These are phyloP conservation scores for Kwoniella europaea DNA, from an alignment of 768 basidiomycete genomes.

Conservation along the genomic window DNA sequence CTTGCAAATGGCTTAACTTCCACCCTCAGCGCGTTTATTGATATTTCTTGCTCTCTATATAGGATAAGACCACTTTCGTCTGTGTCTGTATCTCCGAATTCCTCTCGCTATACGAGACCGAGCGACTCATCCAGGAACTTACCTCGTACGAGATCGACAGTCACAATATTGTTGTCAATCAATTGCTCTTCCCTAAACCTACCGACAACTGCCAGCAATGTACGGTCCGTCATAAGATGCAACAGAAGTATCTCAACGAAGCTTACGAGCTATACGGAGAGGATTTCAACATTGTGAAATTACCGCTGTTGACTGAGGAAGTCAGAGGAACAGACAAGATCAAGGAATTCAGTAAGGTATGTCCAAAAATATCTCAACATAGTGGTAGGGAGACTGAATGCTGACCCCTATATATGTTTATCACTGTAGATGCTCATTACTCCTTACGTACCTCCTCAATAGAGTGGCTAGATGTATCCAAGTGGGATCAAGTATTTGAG, in stretches of 20 bases:
- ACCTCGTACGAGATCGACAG: slow-evolving; percentile 80
- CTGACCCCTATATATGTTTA: neutral
- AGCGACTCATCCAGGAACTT: slow-evolving; percentile 93
- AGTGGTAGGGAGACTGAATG: neutral
- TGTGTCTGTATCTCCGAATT: slow-evolving; percentile 99
- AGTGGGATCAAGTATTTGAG: neutral
- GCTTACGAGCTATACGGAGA: slow-evolving; percentile 97
- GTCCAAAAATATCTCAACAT: slow-evolving; percentile 10
- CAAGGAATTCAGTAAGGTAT: slow-evolving; percentile 77
- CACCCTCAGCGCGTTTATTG: too few relatives aligned
- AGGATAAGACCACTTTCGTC: slow-evolving; percentile 99
- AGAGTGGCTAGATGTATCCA: slow-evolving; percentile 11
- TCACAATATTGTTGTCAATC: slow-evolving; percentile 98
- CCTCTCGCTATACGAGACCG: slow-evolving; percentile 96
- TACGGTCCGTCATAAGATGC: slow-evolving; percentile 91
- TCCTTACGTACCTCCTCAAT: slow-evolving; percentile 68
- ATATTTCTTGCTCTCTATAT: neutral
- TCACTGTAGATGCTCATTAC: slow-evolving; percentile 71
- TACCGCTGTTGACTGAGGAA: slow-evolving; percentile 94
- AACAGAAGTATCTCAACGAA: slow-evolving; percentile 95
- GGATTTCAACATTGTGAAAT: slow-evolving; percentile 94
- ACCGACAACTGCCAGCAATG: slow-evolving; percentile 96
- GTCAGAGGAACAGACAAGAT: slow-evolving; percentile 94
- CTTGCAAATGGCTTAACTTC: too few relatives aligned
- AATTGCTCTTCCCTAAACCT: slow-evolving; percentile 91